phyloP scores from a whole-genome alignment of 306 rosid genomes.

The Prunus dulcis region DNA sequence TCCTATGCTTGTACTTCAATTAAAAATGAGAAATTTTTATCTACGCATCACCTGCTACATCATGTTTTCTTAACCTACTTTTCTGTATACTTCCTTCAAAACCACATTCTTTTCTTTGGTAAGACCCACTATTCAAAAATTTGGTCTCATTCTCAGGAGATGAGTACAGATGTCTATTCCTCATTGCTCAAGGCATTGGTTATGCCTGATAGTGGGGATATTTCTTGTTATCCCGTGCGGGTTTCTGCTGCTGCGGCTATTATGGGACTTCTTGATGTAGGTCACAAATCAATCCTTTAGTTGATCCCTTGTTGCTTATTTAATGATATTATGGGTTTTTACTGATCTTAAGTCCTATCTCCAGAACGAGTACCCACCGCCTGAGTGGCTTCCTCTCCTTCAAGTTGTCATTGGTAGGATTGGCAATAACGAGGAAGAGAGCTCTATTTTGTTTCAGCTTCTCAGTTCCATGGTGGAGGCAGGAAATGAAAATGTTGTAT shows the following conservation, averaged over 20 bases:
- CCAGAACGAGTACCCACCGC: slow-evolving; percentile 88
- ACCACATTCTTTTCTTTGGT: slow-evolving; percentile 3
- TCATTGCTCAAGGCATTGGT: slow-evolving; percentile 66
- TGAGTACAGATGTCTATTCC: slow-evolving; percentile 71
- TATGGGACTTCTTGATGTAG: slow-evolving; percentile 70
- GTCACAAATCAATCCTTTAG: slow-evolving; percentile 28
- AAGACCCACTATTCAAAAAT: not conserved
- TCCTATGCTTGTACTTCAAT: not conserved
- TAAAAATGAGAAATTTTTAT: not conserved
- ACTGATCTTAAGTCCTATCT: slow-evolving; percentile 30
- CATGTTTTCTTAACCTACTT: not conserved
- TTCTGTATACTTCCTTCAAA: not conserved
- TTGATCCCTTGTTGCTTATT: slow-evolving; percentile 11
- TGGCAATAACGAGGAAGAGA: slow-evolving; percentile 59
- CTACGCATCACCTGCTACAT: not conserved
- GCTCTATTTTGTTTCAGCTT: slow-evolving; percentile 69
- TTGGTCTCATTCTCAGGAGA: slow-evolving; percentile 52
- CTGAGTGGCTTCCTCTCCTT: slow-evolving; percentile 86
- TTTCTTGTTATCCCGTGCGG: slow-evolving; percentile 81
- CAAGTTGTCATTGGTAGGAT: slow-evolving; percentile 66
- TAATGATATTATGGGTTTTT: slow-evolving; percentile 18
- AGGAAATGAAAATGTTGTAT: slow-evolving; percentile 69
- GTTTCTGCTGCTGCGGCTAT: slow-evolving; percentile 90
- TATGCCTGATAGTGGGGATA: slow-evolving; percentile 57
- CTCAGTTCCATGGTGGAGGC: slow-evolving; percentile 75